Conservation (phyloP, 768 basidiomycete species). For the Hypholoma sublateritium region DNA sequence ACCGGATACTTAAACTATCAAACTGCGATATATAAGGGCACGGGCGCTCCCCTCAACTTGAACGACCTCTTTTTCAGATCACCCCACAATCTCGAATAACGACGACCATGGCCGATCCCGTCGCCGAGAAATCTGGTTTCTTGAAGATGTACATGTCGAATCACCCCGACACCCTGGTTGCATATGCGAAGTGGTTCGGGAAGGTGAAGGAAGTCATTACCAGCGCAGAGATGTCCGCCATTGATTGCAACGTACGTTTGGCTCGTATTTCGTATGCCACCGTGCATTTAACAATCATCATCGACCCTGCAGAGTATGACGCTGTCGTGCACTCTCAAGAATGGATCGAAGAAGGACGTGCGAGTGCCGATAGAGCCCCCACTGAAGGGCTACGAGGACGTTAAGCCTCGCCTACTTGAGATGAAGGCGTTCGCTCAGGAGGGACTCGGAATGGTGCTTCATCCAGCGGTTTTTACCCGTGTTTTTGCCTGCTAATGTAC, state of each 20-base stretch:
- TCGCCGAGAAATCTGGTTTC: slow-evolving; percentile 73
- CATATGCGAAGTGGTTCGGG: slow-evolving; percentile 78
- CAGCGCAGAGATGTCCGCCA: slow-evolving; percentile 70
- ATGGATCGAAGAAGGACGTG: slow-evolving; percentile 46
- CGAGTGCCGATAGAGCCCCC: slow-evolving; percentile 69
- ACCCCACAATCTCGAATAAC: background rate
- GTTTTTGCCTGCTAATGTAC: background rate
- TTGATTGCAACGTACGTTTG: slow-evolving; percentile 58
- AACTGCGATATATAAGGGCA: no score
- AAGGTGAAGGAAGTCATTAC: slow-evolving; percentile 54
- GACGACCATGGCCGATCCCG: slow-evolving; percentile 60
- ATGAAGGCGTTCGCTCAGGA: slow-evolving; percentile 86
- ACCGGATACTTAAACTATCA: no score
- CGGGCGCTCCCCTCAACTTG: no score
- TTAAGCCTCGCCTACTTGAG: slow-evolving; percentile 73
- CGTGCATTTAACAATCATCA: background rate
- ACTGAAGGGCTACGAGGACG: slow-evolving; percentile 72
- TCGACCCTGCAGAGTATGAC: slow-evolving; percentile 58
- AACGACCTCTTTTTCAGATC: no score
- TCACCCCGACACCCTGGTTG: slow-evolving; percentile 83
- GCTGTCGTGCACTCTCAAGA: slow-evolving; percentile 58
- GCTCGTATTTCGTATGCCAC: background rate
- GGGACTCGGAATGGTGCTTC: slow-evolving; percentile 72
- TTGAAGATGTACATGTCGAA: slow-evolving; percentile 83
- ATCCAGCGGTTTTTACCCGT: background rate